Base-by-base conservation (phyloP, 208 protist genomes). In the Acanthamoeba triangularis region DNA sequence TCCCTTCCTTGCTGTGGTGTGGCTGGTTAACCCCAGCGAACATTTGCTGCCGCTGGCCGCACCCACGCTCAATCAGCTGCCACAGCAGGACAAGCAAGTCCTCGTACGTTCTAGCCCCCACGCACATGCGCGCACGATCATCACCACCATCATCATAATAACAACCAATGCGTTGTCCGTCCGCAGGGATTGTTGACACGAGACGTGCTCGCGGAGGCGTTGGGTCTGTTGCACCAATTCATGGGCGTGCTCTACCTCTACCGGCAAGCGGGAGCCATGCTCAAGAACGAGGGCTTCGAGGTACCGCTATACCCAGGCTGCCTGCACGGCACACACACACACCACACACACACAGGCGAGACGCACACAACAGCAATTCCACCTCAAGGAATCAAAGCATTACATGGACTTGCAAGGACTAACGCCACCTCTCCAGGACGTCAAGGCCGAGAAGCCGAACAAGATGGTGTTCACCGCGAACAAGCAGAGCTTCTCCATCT, bases 401-500 rank as follows among this genome's bases (percentile, higher is more conserved):
- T n/a, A n/a, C n/a, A n/a, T 54, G 49, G 13, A 54, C 13, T 54
- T 13, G 49, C 49, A 54, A 5, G 5, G 49, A 54, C 49, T 5
- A 5, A 54, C 49, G 49, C 49, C 49, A 16, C 49, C 11, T 18
- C 33, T 56, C 3, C 59, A 90, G 84, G 84, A 90, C 44, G 49
- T 90, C 13, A 90, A 90, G 23, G 54, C 74, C 23, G 74, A 90
- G 59, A 67, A 90, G 41, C 84, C 49, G 23, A 35, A 90, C 54
- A 90, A 67, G 35, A 56, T 90, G n/a, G 59, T 69, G 33, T 90
- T 90, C 41, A 90, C 84, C 4, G 59, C 35, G 18, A 90, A 90
- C 41, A 90, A 90, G 84, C 49, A 69, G 33, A 90, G 54, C 49
- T 90, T 90, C 16, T 69, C 84, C 35, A 41, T 90, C n/a, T 67